Base-by-base conservation (phyloP, 192 early-diverging fungal species). In the Coemansia interrupta region DNA sequence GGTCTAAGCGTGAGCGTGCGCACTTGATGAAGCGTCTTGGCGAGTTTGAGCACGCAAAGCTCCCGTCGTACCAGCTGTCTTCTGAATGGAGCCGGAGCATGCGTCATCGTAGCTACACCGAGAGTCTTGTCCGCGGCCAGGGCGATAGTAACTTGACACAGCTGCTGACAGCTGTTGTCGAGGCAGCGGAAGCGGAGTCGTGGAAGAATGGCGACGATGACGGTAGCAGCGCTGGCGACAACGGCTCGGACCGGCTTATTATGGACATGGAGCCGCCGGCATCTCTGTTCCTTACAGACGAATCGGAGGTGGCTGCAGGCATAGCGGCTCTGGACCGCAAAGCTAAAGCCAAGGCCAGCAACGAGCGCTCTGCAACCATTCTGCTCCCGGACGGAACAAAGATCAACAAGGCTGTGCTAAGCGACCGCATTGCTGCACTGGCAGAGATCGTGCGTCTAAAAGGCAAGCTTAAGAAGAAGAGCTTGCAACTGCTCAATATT, bases 21-120 rank as follows among this genome's bases (percentile, higher is more conserved):
- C 75, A 65, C 4, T 15, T 78, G 56, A 53, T 78, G 54, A 64
- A 61, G 66, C 69, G 75, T 14, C 11, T 73, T 54, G 65, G 61
- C n/a, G 49, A 78, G 59, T 44, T 38, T 6, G 75, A 72, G 41
- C 57, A 58, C 6, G 58, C 58, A 60, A 68, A 68, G 47, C 58
- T 78, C 40, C 75, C 75, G 12, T 78, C 75, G 30, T 72, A 52
- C 17, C 66, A 68, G 56, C 58, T 78, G 29, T 73, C 75, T 0
- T 40, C 61, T 8, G 60, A 77, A 39, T 72, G 68, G 69, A 58
- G 58, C 2, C 67, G 61, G 41, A 70, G 61, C 22, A 45, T 78
- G 57, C 61, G 66, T 17, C 60, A 61, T 11, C 75, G 60, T 36
- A 76, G 67, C 36, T 61, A 61, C 19, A 60, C 63, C 12, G 73